Conservation (phyloP, 768 basidiomycete species). For the Lentinula lateritia region DNA sequence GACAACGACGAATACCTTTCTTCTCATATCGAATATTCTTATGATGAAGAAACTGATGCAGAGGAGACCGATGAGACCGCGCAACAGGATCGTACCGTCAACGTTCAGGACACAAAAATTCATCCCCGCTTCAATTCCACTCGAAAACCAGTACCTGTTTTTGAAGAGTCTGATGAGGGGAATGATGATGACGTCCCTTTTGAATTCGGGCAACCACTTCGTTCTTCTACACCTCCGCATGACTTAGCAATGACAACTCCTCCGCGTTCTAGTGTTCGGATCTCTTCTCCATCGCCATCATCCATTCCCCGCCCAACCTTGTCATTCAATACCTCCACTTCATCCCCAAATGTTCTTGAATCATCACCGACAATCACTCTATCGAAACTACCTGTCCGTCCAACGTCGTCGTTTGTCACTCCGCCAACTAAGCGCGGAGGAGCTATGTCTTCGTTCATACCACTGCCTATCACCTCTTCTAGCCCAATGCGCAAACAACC, state of each 20-base stretch:
- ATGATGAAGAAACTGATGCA: slow-evolving; percentile 32
- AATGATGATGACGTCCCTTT: slow-evolving; percentile 20
- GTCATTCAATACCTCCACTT: slow-evolving; percentile 25
- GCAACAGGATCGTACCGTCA: slow-evolving; percentile 24
- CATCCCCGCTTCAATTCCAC: slow-evolving; percentile 6
- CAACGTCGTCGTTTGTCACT: slow-evolving; percentile 30
- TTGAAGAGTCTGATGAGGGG: slow-evolving; percentile 20
- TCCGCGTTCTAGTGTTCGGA: slow-evolving; percentile 7
- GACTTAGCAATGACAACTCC: slow-evolving; percentile 15
- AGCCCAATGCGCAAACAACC: slow-evolving; percentile 20
- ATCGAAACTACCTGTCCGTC: slow-evolving; percentile 6
- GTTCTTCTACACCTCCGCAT: slow-evolving; percentile 21
- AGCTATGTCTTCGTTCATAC: slow-evolving; percentile 50
- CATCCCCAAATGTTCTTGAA: slow-evolving; percentile 22
- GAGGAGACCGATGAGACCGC: slow-evolving; percentile 14
- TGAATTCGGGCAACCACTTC: slow-evolving; percentile 9
- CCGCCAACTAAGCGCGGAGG: slow-evolving; percentile 50
- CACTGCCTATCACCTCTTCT: slow-evolving; percentile 47
- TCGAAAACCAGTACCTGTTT: slow-evolving; percentile 9
- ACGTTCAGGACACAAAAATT: slow-evolving; percentile 34
- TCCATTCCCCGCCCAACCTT: slow-evolving; percentile 42
- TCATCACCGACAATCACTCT: slow-evolving; percentile 25
- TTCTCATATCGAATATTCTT: neutral
- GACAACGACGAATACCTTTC: neutral
- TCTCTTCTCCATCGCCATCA: slow-evolving; percentile 32